Evolutionary conservation across 768 basidiomycete genomes (phyloP), one percentile per base, ranked within the genome.

Genomic region (Kwoniella botswanensis): DNA sequence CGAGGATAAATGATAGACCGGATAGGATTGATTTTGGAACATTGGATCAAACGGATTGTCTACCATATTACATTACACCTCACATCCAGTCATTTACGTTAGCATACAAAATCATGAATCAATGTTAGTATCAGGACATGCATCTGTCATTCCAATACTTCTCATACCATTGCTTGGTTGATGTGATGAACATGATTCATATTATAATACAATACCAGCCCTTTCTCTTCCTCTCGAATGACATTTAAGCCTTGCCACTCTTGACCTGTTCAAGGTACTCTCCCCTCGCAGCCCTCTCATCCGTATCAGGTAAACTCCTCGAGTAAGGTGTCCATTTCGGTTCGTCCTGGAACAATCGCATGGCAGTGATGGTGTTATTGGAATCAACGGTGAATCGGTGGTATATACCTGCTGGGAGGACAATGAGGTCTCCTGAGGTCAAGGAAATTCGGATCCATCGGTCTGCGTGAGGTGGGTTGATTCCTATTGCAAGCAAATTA

Each of bases 311-410:
- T 0, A 76, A 67, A 56, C 86, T 85, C 21, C 93, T 88, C 77
- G 91, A 89, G 82, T 92, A 85, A 0, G 93, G 91, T 0, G 88
- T 86, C 94, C 94, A 97, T 82, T 93, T 94, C 15, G 93, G 93
- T 76, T 93, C 93, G 68, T 95, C 93, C 92, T 95, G 80, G 89
- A 95, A 97, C 63, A 97, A 86, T 9, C 94, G 87, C 82, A 94
- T 86, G 0, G 91, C 91, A 75, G 89, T 88, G 84, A 94, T 90
- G 43, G 85, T 85, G 82, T 97, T 88, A 61, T 79, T 84, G 72
- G 89, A 87, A 79, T 96, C 93, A 17, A 97, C 88, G 0, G 93
- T 95, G 86, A 97, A 98, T 52, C 94, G 91, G 84, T 98, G 95
- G 83, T 94, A 97, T 76, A 95, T 93, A 0, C 82, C 94, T 18